Conservation (phyloP, 305 asterid species). For the Rubia peregrina region DNA sequence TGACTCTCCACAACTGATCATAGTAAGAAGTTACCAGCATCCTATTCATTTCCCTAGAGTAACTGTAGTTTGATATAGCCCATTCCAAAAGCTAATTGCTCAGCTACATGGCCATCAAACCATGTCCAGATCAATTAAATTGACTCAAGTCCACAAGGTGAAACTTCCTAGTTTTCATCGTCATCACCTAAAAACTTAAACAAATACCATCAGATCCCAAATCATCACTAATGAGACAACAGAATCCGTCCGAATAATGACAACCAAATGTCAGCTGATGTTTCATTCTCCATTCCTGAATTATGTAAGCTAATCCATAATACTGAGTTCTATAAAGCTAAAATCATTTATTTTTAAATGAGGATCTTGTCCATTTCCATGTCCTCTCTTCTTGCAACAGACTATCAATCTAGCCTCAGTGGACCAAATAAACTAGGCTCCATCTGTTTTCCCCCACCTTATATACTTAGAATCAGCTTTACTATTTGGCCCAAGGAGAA, state of each 20-base stretch:
- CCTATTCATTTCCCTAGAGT: not conserved
- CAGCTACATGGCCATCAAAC: not conserved
- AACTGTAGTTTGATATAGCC: not conserved
- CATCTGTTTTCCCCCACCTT: not conserved
- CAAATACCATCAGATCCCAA: slow-evolving; percentile 1
- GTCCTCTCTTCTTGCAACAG: not conserved
- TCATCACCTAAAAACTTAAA: not conserved
- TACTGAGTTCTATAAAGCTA: not conserved
- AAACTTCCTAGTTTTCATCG: not conserved
- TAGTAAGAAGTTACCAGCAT: not conserved
- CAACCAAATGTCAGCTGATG: not conserved
- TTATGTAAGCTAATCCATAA: not conserved
- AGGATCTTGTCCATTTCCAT: not conserved
- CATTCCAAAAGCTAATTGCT: not conserved
- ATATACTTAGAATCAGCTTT: not conserved
- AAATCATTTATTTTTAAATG: not conserved
- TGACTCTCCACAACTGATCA: not conserved
- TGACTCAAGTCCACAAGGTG: not conserved
- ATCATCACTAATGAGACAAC: not conserved
- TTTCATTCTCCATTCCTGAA: not conserved
- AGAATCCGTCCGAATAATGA: not conserved
- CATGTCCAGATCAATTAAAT: not conserved
- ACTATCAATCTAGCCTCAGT: not conserved
- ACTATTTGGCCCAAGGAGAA: not conserved
- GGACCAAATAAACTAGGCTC: not conserved